Conservation (phyloP, 225 moss, liverwort and hornwort species). For the Neckera pumila region DNA sequence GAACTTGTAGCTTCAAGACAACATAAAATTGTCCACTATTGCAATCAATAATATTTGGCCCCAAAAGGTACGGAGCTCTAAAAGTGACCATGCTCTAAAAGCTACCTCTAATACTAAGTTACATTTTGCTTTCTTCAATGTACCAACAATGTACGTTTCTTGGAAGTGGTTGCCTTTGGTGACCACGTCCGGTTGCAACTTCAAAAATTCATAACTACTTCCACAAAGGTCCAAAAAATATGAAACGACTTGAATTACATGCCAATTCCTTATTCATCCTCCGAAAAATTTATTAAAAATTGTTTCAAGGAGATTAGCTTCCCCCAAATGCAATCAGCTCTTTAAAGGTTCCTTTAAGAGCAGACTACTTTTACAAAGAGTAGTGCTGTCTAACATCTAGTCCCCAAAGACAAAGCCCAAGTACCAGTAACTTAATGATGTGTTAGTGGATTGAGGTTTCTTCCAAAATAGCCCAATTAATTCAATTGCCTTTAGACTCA, state of each 20-base stretch:
- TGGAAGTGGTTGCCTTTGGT: neutral
- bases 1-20: neutral
- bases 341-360: neutral
- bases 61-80: no score
- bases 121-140: neutral
- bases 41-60: no score
- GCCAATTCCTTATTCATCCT: neutral
- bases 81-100: no score
- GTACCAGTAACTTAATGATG: neutral
- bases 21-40: neutral
- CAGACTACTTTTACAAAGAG: neutral
- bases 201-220: neutral
- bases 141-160: no score
- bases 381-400: neutral
- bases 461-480: neutral
- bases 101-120: no score
- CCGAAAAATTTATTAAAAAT: neutral
- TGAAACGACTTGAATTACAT: neutral
- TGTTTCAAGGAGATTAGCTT: rapidly evolving
- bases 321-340: neutral
- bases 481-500: neutral
- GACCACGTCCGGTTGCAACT: neutral
- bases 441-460: neutral
- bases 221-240: neutral
- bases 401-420: neutral